Conservation (phyloP, 345 rosid genomes). For the Arabidopsis thaliana region DNA sequence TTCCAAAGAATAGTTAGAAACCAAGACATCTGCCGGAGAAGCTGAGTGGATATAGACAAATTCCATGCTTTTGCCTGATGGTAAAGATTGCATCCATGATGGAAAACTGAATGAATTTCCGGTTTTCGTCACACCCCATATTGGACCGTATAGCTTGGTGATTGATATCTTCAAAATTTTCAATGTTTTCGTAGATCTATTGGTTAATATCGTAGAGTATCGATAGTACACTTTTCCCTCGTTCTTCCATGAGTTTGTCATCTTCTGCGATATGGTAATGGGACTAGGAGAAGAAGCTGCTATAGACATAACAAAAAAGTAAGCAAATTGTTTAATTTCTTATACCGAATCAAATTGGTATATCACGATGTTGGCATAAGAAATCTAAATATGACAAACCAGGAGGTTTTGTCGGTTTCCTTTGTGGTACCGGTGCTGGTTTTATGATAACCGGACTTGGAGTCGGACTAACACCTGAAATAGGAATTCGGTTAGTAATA, state of each 20-base stretch:
- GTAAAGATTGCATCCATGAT: conserved; percentile 69
- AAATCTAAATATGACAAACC: conserved; percentile 48
- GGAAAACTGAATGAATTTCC: conserved; percentile 69
- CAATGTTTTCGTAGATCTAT: conserved; percentile 64
- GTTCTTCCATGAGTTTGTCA: conserved; percentile 68
- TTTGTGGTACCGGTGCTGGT: conserved; percentile 49
- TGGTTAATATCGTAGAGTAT: conserved; percentile 70
- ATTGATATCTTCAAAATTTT: conserved; percentile 67
- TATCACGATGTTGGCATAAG: background rate
- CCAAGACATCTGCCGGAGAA: conserved; percentile 66
- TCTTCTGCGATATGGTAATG: conserved; percentile 64
- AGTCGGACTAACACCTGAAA: conserved; percentile 43
- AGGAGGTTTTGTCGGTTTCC: conserved; percentile 57
- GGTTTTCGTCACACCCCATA: conserved; percentile 76
- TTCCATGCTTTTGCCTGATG: conserved; percentile 77
- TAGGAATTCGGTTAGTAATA: background rate
- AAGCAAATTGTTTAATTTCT: background rate
- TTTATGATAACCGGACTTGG: conserved; percentile 57
- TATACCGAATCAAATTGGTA: background rate
- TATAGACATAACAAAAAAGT: background rate
- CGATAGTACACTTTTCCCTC: conserved; percentile 70
- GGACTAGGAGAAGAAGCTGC: conserved; percentile 61
- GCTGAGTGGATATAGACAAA: conserved; percentile 86
- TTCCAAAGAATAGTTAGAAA: conserved; percentile 69
- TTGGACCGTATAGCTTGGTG: conserved; percentile 81